Percentiles rank a stretch among this genome's conserved stretches.
These are phyloP conservation scores for Aspergillus puulaauensis DNA, from an alignment of 2,329 filamentous ascomycete genomes.

Conservation along the genomic window DNA sequence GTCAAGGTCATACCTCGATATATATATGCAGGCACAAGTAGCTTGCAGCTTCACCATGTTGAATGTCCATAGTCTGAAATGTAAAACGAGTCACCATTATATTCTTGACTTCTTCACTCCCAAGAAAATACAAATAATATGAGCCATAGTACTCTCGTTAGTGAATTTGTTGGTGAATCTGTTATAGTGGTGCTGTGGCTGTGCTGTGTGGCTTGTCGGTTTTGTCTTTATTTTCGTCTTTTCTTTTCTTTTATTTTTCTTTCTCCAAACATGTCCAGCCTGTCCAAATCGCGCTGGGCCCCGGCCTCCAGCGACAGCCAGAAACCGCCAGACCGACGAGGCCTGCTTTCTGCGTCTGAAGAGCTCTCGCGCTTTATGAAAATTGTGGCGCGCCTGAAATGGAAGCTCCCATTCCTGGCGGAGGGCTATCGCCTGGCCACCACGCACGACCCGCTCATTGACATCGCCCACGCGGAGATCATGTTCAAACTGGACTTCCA, in stretches of 20 bases:
- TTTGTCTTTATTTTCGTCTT: background rate
- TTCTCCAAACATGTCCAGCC: conserved; percentile 1
- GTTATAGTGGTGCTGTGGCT: background rate
- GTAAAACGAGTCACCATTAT: too few relatives aligned
- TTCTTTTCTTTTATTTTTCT: background rate
- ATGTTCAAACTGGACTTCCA: conserved; percentile 80
- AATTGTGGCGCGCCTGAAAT: conserved; percentile 60
- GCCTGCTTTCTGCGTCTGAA: conserved; percentile 24
- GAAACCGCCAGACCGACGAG: background rate
- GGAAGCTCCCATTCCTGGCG: conserved; percentile 64
- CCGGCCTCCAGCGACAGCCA: background rate
- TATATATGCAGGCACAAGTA: background rate
- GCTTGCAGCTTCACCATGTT: too few relatives aligned
- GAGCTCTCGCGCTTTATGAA: conserved; percentile 61
- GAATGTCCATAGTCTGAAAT: too few relatives aligned
- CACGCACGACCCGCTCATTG: conserved; percentile 20
- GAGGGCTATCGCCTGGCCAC: conserved; percentile 56
- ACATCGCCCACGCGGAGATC: conserved; percentile 50
- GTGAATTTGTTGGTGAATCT: background rate
- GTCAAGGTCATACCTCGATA: too few relatives aligned
- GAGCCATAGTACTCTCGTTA: too few relatives aligned
- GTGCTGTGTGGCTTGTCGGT: background rate
- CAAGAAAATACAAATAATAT: too few relatives aligned
- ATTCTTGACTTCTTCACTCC: too few relatives aligned
- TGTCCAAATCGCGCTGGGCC: conserved; percentile 6